Conservation (phyloP, 1,139 yeast species). For the Suhomyces yuchorum region DNA sequence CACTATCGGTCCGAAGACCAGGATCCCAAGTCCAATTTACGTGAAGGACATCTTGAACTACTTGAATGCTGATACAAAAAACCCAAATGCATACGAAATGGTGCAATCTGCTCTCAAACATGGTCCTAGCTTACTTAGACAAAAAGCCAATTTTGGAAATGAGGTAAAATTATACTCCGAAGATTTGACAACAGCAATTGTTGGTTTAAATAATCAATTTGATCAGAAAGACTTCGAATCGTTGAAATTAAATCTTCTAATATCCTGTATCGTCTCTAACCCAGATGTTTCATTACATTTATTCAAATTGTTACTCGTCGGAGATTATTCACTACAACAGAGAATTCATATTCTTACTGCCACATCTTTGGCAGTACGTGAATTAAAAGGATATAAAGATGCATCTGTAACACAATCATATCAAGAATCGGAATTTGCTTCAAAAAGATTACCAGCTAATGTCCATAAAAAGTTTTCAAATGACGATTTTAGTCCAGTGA, state of each 20-base stretch:
- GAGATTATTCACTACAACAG: conserved; percentile 69
- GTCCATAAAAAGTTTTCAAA: conserved; percentile 41
- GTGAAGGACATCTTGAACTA: conserved; percentile 63
- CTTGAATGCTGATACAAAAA: conserved; percentile 45
- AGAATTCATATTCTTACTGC: conserved; percentile 57
- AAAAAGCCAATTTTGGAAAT: conserved; percentile 52
- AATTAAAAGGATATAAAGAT: conserved; percentile 60
- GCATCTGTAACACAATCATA: conserved; percentile 40
- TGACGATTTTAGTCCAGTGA: not conserved
- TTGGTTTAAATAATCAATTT: conserved; percentile 52
- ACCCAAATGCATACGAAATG: conserved; percentile 53
- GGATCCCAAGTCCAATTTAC: conserved; percentile 57
- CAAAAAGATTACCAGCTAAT: conserved; percentile 48
- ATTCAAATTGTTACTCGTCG: conserved; percentile 48
- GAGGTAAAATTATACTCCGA: conserved; percentile 55
- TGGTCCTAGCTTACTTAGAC: conserved; percentile 58
- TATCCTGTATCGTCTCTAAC: conserved; percentile 53
- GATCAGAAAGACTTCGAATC: conserved; percentile 54
- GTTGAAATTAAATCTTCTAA: conserved; percentile 49
- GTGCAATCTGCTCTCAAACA: conserved; percentile 48
- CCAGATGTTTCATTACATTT: conserved; percentile 45
- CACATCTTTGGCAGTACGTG: conserved; percentile 60
- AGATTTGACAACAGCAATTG: conserved; percentile 45
- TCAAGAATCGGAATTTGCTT: conserved; percentile 32
- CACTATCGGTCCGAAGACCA: conserved; percentile 36